Evolutionary conservation across 495 filamentous ascomycete genomes (phyloP), one percentile per base, ranked within the genome.

Genomic region (Xylaria cubensis): DNA sequence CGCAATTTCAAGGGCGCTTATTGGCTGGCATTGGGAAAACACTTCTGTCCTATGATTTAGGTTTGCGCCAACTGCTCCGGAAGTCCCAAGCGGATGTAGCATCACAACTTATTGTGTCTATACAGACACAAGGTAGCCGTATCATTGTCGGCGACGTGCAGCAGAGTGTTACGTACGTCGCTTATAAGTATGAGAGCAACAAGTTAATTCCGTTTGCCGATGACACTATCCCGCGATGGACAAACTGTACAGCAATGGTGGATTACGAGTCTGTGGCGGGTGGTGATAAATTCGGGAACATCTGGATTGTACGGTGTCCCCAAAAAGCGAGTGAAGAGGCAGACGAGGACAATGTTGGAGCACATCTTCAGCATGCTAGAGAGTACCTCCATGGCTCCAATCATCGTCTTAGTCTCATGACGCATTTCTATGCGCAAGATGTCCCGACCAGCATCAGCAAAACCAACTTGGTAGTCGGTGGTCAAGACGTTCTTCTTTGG

Each of bases 231-330:
- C 85, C 95, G 46, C 90, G 97, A 29, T 98, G 93, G 92, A 97
- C 93, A 0, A 95, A 93, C 1, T 90, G 91, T 59, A 92, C 90
- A 0, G 87, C 93, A 7, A 97, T 98, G 95, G 91, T 98, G 1
- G 97, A 99, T 79, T 99, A 99, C 82, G 96, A 98, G 79, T 97
- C 95, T 1, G 90, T 92, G 21, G 96, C 94, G 13, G 96, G 95
- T 44, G 97, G 97, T 53, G 97, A 99, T 83, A 97, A 97, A 78
- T 99, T 99, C 72, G 97, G 97, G 58, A 98, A 98, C 75, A 77
- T 99, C 3, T 98, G 94, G 94, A 86, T 98, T 48, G 79, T 98
- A 69, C 92, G 97, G 13, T 95, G 92, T 75, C 94, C 97, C 0
- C 88, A 90, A 72, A 95, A 97, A 79, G 89, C 91, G 3, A 95